Evolutionary conservation across 768 basidiomycete genomes (phyloP).

Genomic region (Panus rudis): DNA sequence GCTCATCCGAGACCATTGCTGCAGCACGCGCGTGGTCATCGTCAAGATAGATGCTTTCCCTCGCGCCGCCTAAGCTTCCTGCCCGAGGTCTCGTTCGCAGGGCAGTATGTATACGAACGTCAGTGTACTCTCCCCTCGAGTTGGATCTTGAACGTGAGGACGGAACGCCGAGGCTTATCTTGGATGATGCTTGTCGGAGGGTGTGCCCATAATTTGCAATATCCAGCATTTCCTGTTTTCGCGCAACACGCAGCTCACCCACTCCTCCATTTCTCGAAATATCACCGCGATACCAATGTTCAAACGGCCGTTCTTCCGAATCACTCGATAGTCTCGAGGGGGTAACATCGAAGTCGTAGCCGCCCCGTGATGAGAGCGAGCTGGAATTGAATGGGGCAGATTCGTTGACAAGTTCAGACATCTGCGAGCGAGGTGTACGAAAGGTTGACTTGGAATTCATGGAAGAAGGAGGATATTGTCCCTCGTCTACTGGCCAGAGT

Average conservation of each 20-base stretch:
- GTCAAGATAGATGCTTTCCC: constrained; percentile 65
- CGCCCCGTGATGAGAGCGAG: constrained; percentile 37
- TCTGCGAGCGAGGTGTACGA: constrained; percentile 26
- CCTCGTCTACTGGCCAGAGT: constrained; percentile 24
- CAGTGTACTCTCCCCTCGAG: constrained; percentile 20
- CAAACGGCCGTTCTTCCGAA: constrained; percentile 77
- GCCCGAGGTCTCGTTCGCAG: constrained; percentile 45
- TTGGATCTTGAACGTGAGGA: constrained; percentile 18
- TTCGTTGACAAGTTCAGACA: constrained; percentile 54
- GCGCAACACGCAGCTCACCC: constrained; percentile 70
- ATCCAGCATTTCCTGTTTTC: constrained; percentile 77
- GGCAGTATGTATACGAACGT: constrained; percentile 6
- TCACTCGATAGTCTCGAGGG: constrained; percentile 53
- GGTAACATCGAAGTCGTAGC: constrained; percentile 23
- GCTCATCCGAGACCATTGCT: constrained; percentile 66
- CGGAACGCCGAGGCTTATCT: constrained; percentile 9
- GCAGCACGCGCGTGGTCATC: constrained; percentile 36
- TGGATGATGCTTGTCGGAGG: constrained; percentile 26
- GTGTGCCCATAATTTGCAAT: constrained; percentile 80
- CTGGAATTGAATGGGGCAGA: constrained; percentile 50
- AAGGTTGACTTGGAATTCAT: constrained; percentile 22
- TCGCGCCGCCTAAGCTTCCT: constrained; percentile 50
- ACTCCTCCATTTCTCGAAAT: constrained; percentile 85
- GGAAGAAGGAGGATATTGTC: constrained; percentile 14
- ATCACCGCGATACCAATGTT: constrained; percentile 89